phyloP scores from a whole-genome alignment of 192 early-diverging fungal genomes.

The Coemansia furcata region DNA sequence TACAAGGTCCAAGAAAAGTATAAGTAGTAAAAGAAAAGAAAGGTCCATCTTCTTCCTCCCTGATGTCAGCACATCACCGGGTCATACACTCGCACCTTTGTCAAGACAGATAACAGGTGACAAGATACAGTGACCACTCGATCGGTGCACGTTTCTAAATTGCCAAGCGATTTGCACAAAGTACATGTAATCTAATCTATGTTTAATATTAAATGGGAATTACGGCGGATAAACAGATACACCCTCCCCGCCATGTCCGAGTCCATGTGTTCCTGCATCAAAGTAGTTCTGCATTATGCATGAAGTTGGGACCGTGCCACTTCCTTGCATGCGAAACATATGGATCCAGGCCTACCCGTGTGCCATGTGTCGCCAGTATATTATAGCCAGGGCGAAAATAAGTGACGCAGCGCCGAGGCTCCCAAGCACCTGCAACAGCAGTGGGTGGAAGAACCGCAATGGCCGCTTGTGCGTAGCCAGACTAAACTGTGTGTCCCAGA shows the following conservation, averaged over 20 bases:
- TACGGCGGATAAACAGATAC: background rate
- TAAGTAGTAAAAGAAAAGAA: too few species aligned
- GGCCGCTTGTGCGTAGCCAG: slow-evolving; percentile 22
- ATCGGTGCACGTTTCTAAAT: too few species aligned
- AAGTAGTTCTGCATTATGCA: background rate
- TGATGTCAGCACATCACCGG: too few species aligned
- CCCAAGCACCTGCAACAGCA: slow-evolving; percentile 30
- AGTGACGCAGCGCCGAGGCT: slow-evolving; percentile 26
- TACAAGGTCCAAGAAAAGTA: too few species aligned
- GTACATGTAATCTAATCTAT: background rate
- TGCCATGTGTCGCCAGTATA: background rate
- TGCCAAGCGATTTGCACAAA: too few species aligned
- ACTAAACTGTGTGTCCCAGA: slow-evolving; percentile 15
- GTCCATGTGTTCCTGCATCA: background rate
- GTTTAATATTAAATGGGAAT: too few species aligned
- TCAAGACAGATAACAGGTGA: too few species aligned
- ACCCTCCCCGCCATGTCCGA: background rate
- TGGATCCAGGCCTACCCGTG: background rate
- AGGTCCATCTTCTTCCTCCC: too few species aligned
- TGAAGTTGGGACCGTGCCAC: background rate
- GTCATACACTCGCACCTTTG: too few species aligned
- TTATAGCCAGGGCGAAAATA: slow-evolving; percentile 33
- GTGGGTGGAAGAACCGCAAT: slow-evolving; percentile 14
- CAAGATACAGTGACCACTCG: too few species aligned
- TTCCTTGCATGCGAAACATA: background rate